Base-by-base conservation (phyloP, 106 monocot species). In the Amphibolis antarctica region DNA sequence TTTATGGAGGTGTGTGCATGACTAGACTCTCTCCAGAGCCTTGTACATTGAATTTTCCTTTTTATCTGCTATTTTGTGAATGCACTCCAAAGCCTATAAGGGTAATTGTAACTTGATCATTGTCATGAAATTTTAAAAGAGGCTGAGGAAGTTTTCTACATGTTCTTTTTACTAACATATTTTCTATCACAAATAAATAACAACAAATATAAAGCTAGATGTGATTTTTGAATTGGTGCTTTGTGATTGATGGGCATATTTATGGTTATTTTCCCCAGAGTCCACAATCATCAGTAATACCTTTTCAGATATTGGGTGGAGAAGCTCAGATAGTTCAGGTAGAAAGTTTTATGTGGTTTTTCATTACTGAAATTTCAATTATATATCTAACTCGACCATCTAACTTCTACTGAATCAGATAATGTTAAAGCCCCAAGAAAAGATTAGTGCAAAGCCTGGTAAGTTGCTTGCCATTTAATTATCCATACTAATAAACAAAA, bases 301-400 rank as follows among this genome's bases (percentile, higher is more conserved):
- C 94, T 68, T 89, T 96, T 71, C 94, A 96, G 45, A 86, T 96
- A 86, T 69, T 89, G 51, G 94, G 94, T 42, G 94, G 86, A 64
- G 94, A 96, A 68, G 70, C 86, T 53, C 94, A 96, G 69, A 78
- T 96, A 60, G 80, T 96, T 68, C 94, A 96, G 84, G 94, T 96
- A 80, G 28, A 28, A 25, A 25, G 14, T 46, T 0, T 13, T 22
- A 58, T 13, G 47, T 29, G 36, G 48, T 49, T 30, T 9, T 27
- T 27, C 51, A 9, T 65, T 50, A 45, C 24, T 15, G 12, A 25
- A 3, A 50, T 7, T 59, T 59, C 48, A 15, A 15, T 48, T 2
- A 12, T 49, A 12, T 56, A 56, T 10, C 14, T 56, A 4, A 25
- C 56, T 14, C 1, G 12, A 25, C 28, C 10, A 14, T 56, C 26